Conservation (phyloP, 192 early-diverging fungal genomes). For the Coemansia sp. region DNA sequence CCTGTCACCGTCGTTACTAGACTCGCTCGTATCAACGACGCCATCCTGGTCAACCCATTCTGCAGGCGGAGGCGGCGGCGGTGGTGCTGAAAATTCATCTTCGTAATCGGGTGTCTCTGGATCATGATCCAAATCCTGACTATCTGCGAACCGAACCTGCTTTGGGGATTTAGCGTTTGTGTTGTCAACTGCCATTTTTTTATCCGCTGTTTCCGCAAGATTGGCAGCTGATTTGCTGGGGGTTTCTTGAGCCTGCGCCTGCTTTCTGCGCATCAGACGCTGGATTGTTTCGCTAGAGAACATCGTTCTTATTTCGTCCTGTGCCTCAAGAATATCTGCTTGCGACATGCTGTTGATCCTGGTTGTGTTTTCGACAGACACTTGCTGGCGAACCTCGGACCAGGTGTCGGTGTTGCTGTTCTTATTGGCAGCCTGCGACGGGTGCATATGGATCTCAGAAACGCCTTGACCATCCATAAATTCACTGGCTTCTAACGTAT, state of each 20-base stretch:
- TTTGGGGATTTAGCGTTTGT: not conserved
- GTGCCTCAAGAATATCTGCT: slow-evolving; percentile 69
- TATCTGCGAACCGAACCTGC: slow-evolving; percentile 35
- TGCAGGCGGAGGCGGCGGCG: slow-evolving; percentile 34
- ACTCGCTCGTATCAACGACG: not conserved
- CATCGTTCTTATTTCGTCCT: slow-evolving; percentile 62
- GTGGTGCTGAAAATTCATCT: slow-evolving; percentile 3
- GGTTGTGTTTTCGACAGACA: slow-evolving; percentile 53
- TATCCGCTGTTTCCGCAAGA: too few species aligned
- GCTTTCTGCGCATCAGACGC: slow-evolving; percentile 56
- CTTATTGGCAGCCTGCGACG: not conserved
- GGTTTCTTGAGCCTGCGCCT: not conserved
- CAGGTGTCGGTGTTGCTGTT: slow-evolving; percentile 7
- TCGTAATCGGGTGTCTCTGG: slow-evolving; percentile 18
- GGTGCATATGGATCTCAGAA: not conserved
- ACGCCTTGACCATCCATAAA: not conserved
- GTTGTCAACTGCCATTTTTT: not conserved
- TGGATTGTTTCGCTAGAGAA: slow-evolving; percentile 66
- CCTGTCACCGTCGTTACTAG: not conserved
- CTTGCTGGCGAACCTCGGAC: slow-evolving; percentile 21
- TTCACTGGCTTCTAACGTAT: not conserved
- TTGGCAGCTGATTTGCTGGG: not conserved
- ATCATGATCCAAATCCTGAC: not conserved
- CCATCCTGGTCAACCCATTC: slow-evolving; percentile 32
- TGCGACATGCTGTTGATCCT: slow-evolving; percentile 72